Base-by-base conservation (phyloP, 805 yeast species). In the Debaryomyces maramus region DNA sequence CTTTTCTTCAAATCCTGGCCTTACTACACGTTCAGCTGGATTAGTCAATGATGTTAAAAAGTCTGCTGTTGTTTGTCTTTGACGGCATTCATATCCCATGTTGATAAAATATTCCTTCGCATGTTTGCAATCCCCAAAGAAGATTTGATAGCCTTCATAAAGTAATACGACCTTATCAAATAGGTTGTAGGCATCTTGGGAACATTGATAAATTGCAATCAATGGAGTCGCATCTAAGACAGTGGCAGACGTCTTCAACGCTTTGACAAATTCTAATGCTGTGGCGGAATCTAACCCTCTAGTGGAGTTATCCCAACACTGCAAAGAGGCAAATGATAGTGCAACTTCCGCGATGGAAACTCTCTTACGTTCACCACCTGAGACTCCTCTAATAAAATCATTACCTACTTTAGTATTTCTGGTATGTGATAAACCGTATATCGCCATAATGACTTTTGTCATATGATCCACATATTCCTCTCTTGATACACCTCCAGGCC, bases 321-420 rank as follows among this genome's bases (percentile, higher is more conserved):
- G 80, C 15, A 80, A 66, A 6, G 77, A 63, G 6, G 78, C 81
- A 38, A 75, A 68, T 52, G 75, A 66, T 21, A 76, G 70, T 50
- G 77, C 70, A 3, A 77, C 84, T 58, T 81, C 87, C 3, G 83
- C 86, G 50, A 81, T 73, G 3, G 85, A 79, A 20, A 81, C 85
- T 66, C 87, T 77, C 63, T 81, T 81, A 50, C 87, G 66, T 63
- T 81, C 84, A 63, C 87, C 87, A 53, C 87, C 87, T 27, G 85
- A 80, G 34, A 81, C 79, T 60, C 87, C 87, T 58, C 85, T 71
- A n/a, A 81, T 78, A 40, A 73, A 77, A 58, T 81, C 86, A 49
- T 77, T 74, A 55, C 87, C 87, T 37, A 81, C 86, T 35, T 78
- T 69, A 15, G 87, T 81, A 46, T 78, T 68, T 45, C 75, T 71